phyloP scores from a whole-genome alignment of 139 green algal species.

The Haematococcus sp. region DNA sequence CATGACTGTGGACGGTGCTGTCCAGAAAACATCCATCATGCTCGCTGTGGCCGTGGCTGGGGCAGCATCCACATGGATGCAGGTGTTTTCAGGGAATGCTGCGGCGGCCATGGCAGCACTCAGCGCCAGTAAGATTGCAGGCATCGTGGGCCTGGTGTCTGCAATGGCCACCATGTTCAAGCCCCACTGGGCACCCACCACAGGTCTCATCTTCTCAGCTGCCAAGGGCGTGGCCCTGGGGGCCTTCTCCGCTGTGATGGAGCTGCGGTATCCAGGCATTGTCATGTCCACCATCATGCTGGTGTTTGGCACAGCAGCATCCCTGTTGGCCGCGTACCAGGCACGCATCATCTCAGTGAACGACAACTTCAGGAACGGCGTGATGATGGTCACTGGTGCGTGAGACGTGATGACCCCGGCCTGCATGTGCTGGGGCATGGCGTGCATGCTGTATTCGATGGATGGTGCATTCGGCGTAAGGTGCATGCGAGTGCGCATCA shows the following conservation, averaged over 20 bases:
- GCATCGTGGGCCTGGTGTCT: constrained; percentile 34
- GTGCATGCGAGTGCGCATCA: no score
- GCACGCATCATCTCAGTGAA: constrained; percentile 30
- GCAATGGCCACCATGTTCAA: constrained; percentile 56
- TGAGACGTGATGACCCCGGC: constrained; percentile 32
- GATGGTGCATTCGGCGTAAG: no score
- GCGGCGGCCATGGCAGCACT: constrained; percentile 21
- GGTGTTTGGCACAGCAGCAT: constrained; percentile 46
- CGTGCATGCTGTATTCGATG: no score
- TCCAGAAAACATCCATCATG: constrained; percentile 48
- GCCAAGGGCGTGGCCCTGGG: constrained; percentile 47
- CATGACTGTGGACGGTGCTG: constrained; percentile 45
- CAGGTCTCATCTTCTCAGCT: constrained; percentile 37
- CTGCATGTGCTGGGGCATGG: no score
- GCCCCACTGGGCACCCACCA: constrained; percentile 39
- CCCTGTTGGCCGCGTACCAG: constrained; percentile 39
- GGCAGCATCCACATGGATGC: constrained; percentile 37
- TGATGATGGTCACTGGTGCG: constrained; percentile 45
- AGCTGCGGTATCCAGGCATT: constrained; percentile 49
- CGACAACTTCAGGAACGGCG: constrained; percentile 29
- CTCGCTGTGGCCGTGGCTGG: constrained; percentile 25
- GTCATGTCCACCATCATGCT: constrained; percentile 50
- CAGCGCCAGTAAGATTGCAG: constrained; percentile 30
- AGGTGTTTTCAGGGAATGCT: constrained; percentile 39
- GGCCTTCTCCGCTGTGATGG: constrained; percentile 27